phyloP scores from a whole-genome alignment of 1,284 basidiomycete species.

The Cutaneotrichosporon dermatis region DNA sequence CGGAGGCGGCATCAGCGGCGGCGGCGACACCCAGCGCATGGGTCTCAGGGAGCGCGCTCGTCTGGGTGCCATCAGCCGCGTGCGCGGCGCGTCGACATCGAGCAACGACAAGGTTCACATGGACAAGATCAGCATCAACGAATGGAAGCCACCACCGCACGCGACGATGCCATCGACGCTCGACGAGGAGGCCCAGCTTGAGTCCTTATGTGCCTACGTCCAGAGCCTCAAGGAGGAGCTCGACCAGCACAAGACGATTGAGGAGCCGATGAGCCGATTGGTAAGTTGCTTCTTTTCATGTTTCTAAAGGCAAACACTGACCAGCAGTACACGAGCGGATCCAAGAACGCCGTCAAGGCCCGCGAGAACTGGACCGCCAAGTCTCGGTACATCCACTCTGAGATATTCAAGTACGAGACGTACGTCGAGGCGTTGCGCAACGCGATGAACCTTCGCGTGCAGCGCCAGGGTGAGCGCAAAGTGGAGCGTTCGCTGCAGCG shows the following conservation, averaged over 20 bases:
- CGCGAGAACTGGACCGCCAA: constrained; percentile 88
- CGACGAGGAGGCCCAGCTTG: constrained; percentile 85
- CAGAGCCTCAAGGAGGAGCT: constrained; percentile 69
- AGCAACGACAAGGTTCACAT: neutral
- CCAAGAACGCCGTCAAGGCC: constrained; percentile 70
- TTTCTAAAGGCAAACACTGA: too few species aligned
- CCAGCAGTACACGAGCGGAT: constrained; percentile 68
- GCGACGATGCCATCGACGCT: constrained; percentile 78
- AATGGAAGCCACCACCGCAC: constrained; percentile 87
- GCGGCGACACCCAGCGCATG: neutral
- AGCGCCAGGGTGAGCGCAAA: constrained; percentile 55
- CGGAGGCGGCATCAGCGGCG: neutral
- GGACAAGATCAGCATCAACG: constrained; percentile 78
- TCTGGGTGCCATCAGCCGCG: constrained; percentile 14
- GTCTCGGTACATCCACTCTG: constrained; percentile 77
- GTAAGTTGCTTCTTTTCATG: constrained; percentile 56
- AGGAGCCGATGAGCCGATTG: constrained; percentile 74
- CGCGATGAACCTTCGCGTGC: constrained; percentile 73
- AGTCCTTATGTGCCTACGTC: constrained; percentile 78
- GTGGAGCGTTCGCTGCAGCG: constrained; percentile 21
- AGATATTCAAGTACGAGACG: constrained; percentile 93
- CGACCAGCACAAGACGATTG: constrained; percentile 74
- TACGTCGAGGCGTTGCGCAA: constrained; percentile 82
- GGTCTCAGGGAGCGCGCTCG: constrained; percentile 8
- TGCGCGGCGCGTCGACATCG: constrained; percentile 51